These are phyloP conservation scores for Lathyrus aphaca DNA, from an alignment of 306 rosid genomes.

Conservation along the genomic window DNA sequence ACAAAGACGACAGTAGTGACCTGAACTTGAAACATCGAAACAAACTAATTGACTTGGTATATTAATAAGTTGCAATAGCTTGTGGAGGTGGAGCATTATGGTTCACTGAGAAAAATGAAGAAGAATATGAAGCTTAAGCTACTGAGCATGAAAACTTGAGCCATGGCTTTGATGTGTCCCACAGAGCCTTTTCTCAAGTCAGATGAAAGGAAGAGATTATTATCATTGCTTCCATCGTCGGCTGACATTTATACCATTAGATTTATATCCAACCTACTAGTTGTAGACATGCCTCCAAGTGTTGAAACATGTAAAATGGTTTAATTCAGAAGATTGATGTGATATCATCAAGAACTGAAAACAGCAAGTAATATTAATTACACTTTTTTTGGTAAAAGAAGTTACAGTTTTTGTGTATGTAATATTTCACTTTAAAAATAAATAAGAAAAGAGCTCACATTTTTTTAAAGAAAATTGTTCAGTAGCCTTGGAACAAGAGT, in stretches of 20 bases:
- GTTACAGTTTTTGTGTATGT: too few species aligned
- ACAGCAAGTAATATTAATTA: too few species aligned
- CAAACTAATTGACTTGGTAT: constrained; percentile 28
- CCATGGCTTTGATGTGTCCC: constrained; percentile 26
- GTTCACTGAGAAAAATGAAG: constrained; percentile 23
- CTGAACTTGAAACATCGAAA: constrained; percentile 44
- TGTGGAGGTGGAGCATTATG: constrained; percentile 25
- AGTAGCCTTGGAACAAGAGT: neutral
- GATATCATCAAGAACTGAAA: neutral
- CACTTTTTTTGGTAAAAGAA: too few species aligned
- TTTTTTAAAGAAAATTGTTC: constrained; percentile 11
- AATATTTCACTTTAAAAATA: too few species aligned
- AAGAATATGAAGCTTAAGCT: constrained; percentile 3
- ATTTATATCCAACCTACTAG: neutral
- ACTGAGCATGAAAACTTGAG: constrained; percentile 18
- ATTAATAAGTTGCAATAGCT: constrained; percentile 33
- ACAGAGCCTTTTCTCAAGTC: constrained; percentile 1
- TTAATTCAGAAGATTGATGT: neutral
- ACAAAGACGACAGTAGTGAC: constrained; percentile 37
- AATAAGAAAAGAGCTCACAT: too few species aligned
- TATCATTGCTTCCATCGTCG: neutral
- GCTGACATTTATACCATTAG: constrained; percentile 3
- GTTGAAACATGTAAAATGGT: constrained; percentile 22
- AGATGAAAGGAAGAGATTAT: neutral
- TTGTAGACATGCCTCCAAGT: neutral